Evolutionary conservation across 805 yeast genomes (phyloP).

Genomic region (Candida bentonensis): DNA sequence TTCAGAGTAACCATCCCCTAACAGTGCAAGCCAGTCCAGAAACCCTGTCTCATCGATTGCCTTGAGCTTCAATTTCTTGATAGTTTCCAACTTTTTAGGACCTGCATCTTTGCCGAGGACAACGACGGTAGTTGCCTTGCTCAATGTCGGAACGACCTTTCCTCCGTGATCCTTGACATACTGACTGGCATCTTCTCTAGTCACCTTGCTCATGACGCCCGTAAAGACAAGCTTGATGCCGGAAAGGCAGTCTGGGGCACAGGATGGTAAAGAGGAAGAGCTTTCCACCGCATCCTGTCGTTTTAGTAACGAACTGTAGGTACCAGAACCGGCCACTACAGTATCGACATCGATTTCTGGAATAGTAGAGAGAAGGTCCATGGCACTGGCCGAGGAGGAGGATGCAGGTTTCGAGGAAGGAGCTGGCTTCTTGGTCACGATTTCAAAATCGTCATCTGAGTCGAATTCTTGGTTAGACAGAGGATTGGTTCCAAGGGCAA

Average conservation of each 20-base stretch:
- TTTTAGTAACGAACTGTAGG: no score
- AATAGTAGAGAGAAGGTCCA: no score
- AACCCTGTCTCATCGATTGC: constrained; percentile 83
- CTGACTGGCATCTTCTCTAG: constrained; percentile 58
- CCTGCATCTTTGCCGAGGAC: constrained; percentile 92
- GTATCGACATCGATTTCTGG: no score
- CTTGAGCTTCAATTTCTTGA: constrained; percentile 54
- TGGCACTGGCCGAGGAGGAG: no score
- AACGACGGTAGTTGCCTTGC: constrained; percentile 70
- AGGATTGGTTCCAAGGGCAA: no score
- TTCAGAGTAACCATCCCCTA: neutral
- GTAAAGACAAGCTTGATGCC: constrained; percentile 87
- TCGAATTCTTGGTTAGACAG: no score
- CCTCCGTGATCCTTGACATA: constrained; percentile 80
- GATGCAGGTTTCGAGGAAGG: no score
- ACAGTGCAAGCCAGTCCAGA: neutral
- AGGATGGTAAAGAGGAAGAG: neutral
- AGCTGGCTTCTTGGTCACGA: no score
- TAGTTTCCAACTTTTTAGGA: constrained; percentile 70
- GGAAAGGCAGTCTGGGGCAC: constrained; percentile 58
- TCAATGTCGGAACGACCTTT: constrained; percentile 66
- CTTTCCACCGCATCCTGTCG: no score
- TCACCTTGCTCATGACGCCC: constrained; percentile 64
- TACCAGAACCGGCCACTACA: no score
- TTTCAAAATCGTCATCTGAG: no score